phyloP scores from a whole-genome alignment of 148 eudicot species.

The Rheum nobile region DNA sequence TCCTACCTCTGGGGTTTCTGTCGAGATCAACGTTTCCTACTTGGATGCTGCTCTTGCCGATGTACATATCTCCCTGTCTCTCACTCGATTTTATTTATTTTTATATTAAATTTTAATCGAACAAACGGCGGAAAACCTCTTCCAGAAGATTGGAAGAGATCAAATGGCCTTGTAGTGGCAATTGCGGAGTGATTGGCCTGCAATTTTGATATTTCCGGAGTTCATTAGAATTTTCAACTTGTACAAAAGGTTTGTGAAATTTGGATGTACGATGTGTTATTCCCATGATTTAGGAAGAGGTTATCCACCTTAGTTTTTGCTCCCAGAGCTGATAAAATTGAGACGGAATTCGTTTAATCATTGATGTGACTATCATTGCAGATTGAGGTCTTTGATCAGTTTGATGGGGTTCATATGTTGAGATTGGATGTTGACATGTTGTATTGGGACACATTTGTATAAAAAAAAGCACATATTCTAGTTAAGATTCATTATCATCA shows the following conservation, averaged over 20 bases:
- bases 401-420: not conserved
- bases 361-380: not conserved
- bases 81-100: not conserved
- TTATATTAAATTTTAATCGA: not conserved
- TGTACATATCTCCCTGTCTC: constrained; percentile 21
- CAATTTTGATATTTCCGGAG: not conserved
- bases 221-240: not conserved
- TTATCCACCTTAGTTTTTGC: not conserved
- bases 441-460: not conserved
- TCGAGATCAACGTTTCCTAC: constrained; percentile 83
- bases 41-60: constrained; percentile 54
- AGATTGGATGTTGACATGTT: not conserved
- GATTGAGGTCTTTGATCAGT: not conserved
- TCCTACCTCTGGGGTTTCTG: constrained; percentile 50
- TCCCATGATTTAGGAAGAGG: not conserved
- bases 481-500: not conserved
- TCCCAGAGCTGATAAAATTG: not conserved
- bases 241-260: not conserved
- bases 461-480: not conserved
- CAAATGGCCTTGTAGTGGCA: not conserved
- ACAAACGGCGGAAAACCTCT: not conserved
- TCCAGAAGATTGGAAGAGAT: not conserved
- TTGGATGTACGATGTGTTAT: not conserved
- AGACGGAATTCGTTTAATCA: not conserved
- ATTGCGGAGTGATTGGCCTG: not conserved